Base-by-base conservation (phyloP, 179 eudicot genomes). In the Sideroxylon spinosum region DNA sequence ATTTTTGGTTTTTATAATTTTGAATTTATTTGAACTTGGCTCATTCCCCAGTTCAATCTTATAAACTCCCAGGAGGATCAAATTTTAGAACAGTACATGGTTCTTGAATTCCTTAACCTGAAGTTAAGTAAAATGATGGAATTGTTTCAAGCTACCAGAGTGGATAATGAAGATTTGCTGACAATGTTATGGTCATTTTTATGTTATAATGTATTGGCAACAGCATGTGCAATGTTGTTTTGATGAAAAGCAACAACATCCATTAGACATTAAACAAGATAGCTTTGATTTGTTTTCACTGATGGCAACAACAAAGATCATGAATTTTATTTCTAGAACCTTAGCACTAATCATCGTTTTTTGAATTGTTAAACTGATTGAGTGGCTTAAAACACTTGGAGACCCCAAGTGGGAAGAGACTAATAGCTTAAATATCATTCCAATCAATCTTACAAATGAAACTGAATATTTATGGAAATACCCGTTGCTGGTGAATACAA, bases 191-290 rank as follows among this genome's bases (percentile, higher is more conserved):
- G 25, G 16, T 66, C 46, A 65, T 49, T 76, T 2, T 19, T 23
- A 23, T 6, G 25, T 63, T 76, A n/a, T 16, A 14, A 66, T 12
- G 37, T 49, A 19, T 12, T 49, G 49, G 48, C 7, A 17, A 50
- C 48, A 49, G 78, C 71, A 64, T 20, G 26, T 64, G 61, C 32
- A n/a, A 76, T 76, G 60, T 50, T 64, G 61, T 2, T 19, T 22
- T 64, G 14, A 76, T 76, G 71, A 71, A 17, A 65, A 64, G 49
- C 69, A 62, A 62, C 32, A 16, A 14, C 53, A 62, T 75, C 23
- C 68, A 46, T 23, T 75, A 26, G 69, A 74, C 52, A 13, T 56
- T 2, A 37, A 63, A 14, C 32, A 22, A 32, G 56, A 61, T 46
- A 46, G 76, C 13, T 14, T 48, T 65, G 9, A 25, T 63, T 48